These are phyloP conservation scores for Pseudocercospora macadamiae DNA, from an alignment of 2,329 filamentous ascomycete species.

Conservation along the genomic window DNA sequence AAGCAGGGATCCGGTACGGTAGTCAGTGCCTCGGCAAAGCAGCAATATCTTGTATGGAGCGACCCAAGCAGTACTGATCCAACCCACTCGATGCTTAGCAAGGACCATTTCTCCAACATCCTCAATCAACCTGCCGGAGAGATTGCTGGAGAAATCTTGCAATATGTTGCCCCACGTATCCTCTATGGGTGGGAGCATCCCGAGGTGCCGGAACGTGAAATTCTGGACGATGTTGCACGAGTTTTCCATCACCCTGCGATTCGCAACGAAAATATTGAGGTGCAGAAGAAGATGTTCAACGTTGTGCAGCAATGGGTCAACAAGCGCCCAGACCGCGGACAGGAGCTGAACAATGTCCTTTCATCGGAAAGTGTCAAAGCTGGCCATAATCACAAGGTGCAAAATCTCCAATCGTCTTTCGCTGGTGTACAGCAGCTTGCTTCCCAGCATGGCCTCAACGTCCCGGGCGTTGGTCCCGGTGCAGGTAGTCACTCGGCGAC, in stretches of 20 bases:
- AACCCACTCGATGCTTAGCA: constrained; percentile 56
- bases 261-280: constrained; percentile 73
- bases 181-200: constrained; percentile 93
- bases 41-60: constrained; percentile 55
- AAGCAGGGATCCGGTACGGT: constrained; percentile 82
- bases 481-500: constrained; percentile 32
- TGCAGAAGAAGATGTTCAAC: constrained; percentile 86
- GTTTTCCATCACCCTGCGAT: constrained; percentile 91
- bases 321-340: constrained; percentile 65
- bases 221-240: constrained; percentile 76
- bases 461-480: constrained; percentile 27
- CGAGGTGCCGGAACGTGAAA: constrained; percentile 78
- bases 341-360: constrained; percentile 73
- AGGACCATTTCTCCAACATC: constrained; percentile 57
- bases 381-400: constrained; percentile 72
- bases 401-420: constrained; percentile 31
- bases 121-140: constrained; percentile 54
- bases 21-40: constrained; percentile 55
- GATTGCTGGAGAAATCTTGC: constrained; percentile 63
- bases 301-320: constrained; percentile 82
- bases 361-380: constrained; percentile 79
- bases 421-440: constrained; percentile 30
- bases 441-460: constrained; percentile 24
- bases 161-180: constrained; percentile 85
- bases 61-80: constrained; percentile 53